These are phyloP conservation scores for Pseudotsuga menziesii DNA, from an alignment of 75 land plant species.

Conservation along the genomic window DNA sequence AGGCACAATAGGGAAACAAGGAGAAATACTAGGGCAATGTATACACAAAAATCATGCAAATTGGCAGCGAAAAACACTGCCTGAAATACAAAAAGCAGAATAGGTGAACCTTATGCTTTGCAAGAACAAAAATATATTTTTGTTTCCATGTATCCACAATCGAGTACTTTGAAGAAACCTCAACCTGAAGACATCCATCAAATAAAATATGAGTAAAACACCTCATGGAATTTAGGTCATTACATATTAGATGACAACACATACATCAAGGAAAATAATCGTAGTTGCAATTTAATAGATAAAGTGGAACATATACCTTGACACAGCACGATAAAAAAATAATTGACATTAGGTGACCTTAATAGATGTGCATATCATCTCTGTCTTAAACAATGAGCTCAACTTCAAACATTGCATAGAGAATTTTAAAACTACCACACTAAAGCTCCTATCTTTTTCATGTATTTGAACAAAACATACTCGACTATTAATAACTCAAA, in stretches of 20 bases:
- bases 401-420: no score
- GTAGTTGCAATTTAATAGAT: not conserved
- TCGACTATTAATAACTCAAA: not conserved
- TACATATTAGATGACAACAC: not conserved
- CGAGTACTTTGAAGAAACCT: constrained; percentile 79
- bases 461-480: not conserved
- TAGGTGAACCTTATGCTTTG: constrained; percentile 67
- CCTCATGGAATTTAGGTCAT: not conserved
- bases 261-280: not conserved
- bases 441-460: no score
- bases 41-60: not conserved
- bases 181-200: constrained; percentile 41
- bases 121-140: constrained; percentile 78
- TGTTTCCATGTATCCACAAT: constrained; percentile 86
- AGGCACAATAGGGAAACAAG: not conserved
- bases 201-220: not conserved
- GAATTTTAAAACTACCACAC: no score
- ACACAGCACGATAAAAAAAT: not conserved
- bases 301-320: not conserved
- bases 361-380: not conserved
- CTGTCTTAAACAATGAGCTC: not conserved
- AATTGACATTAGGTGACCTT: not conserved
- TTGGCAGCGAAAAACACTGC: not conserved
- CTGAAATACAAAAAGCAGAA: no score
- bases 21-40: not conserved